A percentile compares a stretch with the other conserved stretches of the same genome.
Evolutionary conservation across 805 yeast species (phyloP).

Genomic region (Starmerella riodocensis): DNA sequence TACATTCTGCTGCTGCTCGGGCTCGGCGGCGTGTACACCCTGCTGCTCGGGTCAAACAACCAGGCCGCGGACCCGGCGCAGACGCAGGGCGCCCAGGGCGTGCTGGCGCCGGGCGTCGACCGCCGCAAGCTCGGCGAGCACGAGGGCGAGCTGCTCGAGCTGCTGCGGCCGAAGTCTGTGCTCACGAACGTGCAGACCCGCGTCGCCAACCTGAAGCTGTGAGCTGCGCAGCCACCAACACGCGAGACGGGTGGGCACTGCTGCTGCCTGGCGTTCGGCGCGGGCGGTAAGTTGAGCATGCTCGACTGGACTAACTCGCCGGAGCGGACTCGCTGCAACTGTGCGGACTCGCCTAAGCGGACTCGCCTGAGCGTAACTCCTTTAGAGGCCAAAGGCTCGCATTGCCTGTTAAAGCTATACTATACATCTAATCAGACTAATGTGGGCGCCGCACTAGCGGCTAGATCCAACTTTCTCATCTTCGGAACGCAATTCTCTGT

Average conservation of each 20-base stretch:
- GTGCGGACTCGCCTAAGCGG: no score
- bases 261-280: no score
- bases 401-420: no score
- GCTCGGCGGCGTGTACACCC: constrained; percentile 60
- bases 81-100: constrained; percentile 21
- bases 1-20: constrained; percentile 82
- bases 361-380: no score
- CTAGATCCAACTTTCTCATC: no score
- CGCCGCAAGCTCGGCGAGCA: constrained; percentile 48
- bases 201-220: constrained; percentile 16
- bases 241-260: background rate
- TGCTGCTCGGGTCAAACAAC: constrained; percentile 41
- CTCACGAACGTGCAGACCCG: constrained; percentile 53
- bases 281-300: no score
- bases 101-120: constrained; percentile 24
- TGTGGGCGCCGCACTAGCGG: no score
- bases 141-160: constrained; percentile 63
- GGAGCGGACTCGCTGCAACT: no score
- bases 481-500: no score
- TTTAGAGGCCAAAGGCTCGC: no score
- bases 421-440: no score
- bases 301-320: no score
- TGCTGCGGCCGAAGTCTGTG: constrained; percentile 43
- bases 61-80: constrained; percentile 24
- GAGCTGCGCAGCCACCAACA: background rate